These are phyloP conservation scores for Candida argentea DNA, from an alignment of 805 yeast species.

Conservation along the genomic window DNA sequence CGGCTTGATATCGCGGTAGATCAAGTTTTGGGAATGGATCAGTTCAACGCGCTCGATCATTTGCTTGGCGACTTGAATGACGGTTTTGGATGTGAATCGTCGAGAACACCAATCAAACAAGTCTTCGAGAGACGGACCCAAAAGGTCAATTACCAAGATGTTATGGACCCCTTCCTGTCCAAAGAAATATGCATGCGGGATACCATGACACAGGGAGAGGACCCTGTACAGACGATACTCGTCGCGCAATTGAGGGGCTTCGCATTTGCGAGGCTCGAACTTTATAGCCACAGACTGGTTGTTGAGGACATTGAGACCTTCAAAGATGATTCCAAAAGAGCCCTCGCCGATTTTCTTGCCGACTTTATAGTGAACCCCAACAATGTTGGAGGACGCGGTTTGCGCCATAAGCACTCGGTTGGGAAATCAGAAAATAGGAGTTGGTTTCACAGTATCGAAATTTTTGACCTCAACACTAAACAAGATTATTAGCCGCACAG, in stretches of 20 bases:
- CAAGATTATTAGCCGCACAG: too few relatives aligned
- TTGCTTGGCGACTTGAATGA: conserved; percentile 87
- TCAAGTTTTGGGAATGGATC: conserved; percentile 82
- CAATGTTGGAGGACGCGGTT: conserved; percentile 44
- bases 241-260: conserved; percentile 94
- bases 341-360: conserved; percentile 99
- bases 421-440: not conserved
- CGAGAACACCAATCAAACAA: conserved; percentile 98
- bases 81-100: conserved; percentile 77
- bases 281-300: conserved; percentile 93
- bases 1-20: conserved; percentile 95
- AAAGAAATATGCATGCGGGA: conserved; percentile 94
- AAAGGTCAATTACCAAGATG: conserved; percentile 83
- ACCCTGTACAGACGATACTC: conserved; percentile 94
- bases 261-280: conserved; percentile 93
- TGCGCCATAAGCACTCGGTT: conserved; percentile 31
- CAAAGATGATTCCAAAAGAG: conserved; percentile 94
- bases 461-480: too few relatives aligned
- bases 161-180: conserved; percentile 98
- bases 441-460: not conserved
- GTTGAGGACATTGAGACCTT: conserved; percentile 86
- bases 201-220: conserved; percentile 70
- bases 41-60: conserved; percentile 83
- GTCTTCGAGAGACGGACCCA: conserved; percentile 95
- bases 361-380: conserved; percentile 92